Base-by-base conservation (phyloP, 2,329 filamentous ascomycete genomes). In the Didymella sp. region DNA sequence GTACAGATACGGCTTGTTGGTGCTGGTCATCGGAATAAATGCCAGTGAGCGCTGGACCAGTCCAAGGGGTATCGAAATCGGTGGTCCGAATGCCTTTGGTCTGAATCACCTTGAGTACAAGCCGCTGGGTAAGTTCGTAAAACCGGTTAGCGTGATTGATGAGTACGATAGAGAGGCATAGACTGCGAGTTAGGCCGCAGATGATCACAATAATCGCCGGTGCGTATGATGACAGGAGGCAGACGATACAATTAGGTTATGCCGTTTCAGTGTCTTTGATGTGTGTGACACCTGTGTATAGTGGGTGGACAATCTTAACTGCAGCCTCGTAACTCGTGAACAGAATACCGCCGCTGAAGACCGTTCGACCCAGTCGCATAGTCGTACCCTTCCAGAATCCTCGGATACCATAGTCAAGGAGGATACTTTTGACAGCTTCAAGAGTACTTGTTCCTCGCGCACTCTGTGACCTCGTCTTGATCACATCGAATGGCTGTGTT, bases 351-450 rank as follows among this genome's bases (percentile, higher is more conserved):
- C 87, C 87, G 62, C 84, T 86, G 41, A 89, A 80, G 0, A 89
- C 80, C 3, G 87, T 81, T 59, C 87, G 73, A 0, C 87, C 86
- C 22, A 90, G 67, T 53, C 88, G 79, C 87, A 90, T 89, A 0
- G 85, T 85, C 30, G 86, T 89, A 0, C 87, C 87, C 56, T 82
- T 85, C 87, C 87, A 90, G 59, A 89, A 85, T 0, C 83, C 87
- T 35, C 77, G 79, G 2, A 88, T 61, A 0, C 87, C 87, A 60
- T 83, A 81, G 61, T 88, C 85, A 0, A 75, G 70, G 49, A 85
- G 69, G 4, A 89, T 79, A 49, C 79, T 81, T 47, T 74, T 77
- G 3, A 86, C 77, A 0, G 86, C 86, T 59, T 88, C 84, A 0
- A 77, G 71, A 2, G 85, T 86, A 1, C 81, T 83, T 2, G 83